Evolutionary conservation across 306 rosid species (phyloP).

Genomic region (Gynostemma pentaphyllum): DNA sequence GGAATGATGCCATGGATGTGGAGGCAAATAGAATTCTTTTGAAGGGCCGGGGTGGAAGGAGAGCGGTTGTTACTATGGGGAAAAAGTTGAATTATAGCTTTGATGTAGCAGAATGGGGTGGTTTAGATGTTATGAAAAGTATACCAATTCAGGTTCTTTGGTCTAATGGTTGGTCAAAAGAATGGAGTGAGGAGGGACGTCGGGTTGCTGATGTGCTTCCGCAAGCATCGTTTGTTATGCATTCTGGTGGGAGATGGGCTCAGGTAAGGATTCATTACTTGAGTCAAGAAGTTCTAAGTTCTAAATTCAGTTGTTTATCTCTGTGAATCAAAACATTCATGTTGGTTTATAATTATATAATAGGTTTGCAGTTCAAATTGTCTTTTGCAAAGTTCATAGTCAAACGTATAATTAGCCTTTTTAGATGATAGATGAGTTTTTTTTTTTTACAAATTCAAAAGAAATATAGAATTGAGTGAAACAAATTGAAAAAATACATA

Average conservation of each 20-base stretch:
- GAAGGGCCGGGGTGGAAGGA: conserved; percentile 55
- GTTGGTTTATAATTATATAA: neutral
- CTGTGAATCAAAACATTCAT: neutral
- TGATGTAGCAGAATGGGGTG: conserved; percentile 74
- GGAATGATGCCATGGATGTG: conserved; percentile 27
- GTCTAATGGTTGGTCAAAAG: conserved; percentile 68
- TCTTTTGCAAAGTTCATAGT: neutral
- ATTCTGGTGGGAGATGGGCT: conserved; percentile 85
- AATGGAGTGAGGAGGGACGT: conserved; percentile 72
- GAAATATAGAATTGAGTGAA: neutral
- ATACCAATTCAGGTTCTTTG: conserved; percentile 73
- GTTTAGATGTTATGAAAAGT: conserved; percentile 52
- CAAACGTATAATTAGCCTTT: neutral
- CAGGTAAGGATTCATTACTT: conserved; percentile 48
- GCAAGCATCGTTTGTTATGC: conserved; percentile 44
- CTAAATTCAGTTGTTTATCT: neutral
- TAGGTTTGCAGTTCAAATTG: neutral
- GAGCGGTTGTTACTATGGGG: conserved; percentile 54
- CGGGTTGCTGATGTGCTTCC: conserved; percentile 59
- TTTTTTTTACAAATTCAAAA: neutral
- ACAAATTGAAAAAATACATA: neutral
- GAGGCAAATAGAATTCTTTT: conserved; percentile 64
- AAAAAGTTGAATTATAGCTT: conserved; percentile 74
- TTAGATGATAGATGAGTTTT: no score
- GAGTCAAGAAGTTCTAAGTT: neutral